phyloP scores from a whole-genome alignment of 2,329 filamentous ascomycete species.

The Parastagonospora avenae region DNA sequence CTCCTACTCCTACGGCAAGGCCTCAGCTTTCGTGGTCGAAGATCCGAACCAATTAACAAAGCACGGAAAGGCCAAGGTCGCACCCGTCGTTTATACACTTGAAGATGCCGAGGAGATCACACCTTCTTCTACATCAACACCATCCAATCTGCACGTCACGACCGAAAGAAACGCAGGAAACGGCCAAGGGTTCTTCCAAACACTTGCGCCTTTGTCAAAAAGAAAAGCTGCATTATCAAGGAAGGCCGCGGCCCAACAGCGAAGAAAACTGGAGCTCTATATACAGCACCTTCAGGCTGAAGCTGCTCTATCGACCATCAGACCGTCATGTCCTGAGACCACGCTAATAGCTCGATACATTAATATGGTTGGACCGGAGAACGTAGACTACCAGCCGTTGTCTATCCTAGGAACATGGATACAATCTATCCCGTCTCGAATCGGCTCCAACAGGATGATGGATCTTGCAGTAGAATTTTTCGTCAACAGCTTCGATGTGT shows the following conservation, averaged over 20 bases:
- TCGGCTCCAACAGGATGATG: slow-evolving; percentile 29
- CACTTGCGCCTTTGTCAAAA: slow-evolving; percentile 20
- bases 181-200: slow-evolving; percentile 35
- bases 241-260: slow-evolving; percentile 17
- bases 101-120: neutral
- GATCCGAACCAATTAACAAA: slow-evolving; percentile 38
- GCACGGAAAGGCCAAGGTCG: slow-evolving; percentile 28
- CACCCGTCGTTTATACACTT: slow-evolving; percentile 19
- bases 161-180: slow-evolving; percentile 22
- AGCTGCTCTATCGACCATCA: slow-evolving; percentile 5
- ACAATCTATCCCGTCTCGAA: slow-evolving; percentile 32
- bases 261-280: slow-evolving; percentile 19
- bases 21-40: slow-evolving; percentile 32
- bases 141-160: slow-evolving; percentile 21
- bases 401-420: slow-evolving; percentile 36
- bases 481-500: slow-evolving; percentile 27
- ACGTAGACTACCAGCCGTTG: slow-evolving; percentile 21
- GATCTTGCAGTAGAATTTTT: slow-evolving; percentile 37
- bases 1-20: slow-evolving; percentile 32
- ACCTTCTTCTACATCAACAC: slow-evolving; percentile 4
- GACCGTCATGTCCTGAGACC: slow-evolving; percentile 22
- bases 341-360: slow-evolving; percentile 28
- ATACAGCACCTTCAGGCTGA: slow-evolving; percentile 17
- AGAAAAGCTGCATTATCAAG: slow-evolving; percentile 13
- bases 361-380: slow-evolving; percentile 23